Conservation (phyloP, 441 rosid species). For the Adansonia rubrostipa region DNA sequence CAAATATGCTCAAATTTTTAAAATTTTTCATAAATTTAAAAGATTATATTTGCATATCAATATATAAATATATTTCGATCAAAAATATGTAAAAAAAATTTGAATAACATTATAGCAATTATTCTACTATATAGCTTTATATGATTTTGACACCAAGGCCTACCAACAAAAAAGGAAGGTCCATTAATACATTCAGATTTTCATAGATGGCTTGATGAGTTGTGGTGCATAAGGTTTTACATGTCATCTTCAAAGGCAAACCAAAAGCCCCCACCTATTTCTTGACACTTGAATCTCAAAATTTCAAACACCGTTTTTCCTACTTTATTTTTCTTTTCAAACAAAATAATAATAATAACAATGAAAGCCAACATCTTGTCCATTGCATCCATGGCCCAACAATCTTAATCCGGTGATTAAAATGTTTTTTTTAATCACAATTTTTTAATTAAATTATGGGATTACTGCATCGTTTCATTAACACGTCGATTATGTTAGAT, state of each 20-base stretch:
- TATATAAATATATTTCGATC: no score
- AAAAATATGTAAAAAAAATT: no score
- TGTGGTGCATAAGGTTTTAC: slow-evolving; percentile 17
- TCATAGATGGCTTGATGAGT: not conserved
- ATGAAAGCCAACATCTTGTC: not conserved
- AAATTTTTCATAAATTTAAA: no score
- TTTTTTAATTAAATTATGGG: not conserved
- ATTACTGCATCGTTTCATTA: not conserved
- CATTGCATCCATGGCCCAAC: not conserved
- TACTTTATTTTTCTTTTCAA: not conserved
- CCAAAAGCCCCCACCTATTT: not conserved
- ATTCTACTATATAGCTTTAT: not conserved
- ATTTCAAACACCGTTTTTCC: not conserved
- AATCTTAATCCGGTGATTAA: slow-evolving; percentile 5
- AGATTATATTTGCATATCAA: no score
- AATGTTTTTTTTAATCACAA: not conserved
- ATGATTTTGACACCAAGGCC: slow-evolving; percentile 23
- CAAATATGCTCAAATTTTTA: no score
- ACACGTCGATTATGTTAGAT: not conserved
- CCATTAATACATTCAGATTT: not conserved
- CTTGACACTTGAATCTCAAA: slow-evolving; percentile 20
- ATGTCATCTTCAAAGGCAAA: slow-evolving; percentile 24
- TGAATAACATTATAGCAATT: not conserved
- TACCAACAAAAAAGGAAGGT: not conserved
- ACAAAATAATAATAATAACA: not conserved